Base-by-base conservation (phyloP, 2,329 filamentous ascomycete species). In the Penicillium sp. region DNA sequence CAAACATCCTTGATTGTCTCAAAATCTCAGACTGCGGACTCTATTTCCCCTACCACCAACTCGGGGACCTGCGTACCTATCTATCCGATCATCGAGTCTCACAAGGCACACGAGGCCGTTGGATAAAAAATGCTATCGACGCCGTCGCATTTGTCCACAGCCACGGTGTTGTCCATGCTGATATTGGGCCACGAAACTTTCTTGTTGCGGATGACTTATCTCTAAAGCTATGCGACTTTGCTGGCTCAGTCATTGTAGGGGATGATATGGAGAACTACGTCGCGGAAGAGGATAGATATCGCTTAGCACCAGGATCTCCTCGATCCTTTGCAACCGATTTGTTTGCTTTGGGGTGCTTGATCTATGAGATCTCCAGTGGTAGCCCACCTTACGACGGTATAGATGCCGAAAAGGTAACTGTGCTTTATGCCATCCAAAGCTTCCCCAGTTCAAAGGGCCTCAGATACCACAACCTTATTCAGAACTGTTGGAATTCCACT, bases 211-310 rank as follows among this genome's bases (percentile, higher is more conserved):
- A 64, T 11, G 56, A 62, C 36, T 50, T 60, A 22, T 55, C 55
- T 21, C 55, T 64, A 38, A 56, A 58, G 16, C 45, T 64, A 18
- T 62, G 62, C 41, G 62, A 64, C 48, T 64, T 64, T 38, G 54
- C 54, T 29, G 61, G 61, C 11, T 62, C 61, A 10, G 10, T 34
- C 10, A 34, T 34, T 13, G 10, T 34, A 4, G 32, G 32, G 10
- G 10, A 34, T 34, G 32, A 34, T 13, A 34, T 34, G 32, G 32
- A 34, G 32, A 13, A 3, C 32, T 34, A 3, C 10, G 32, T 34
- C 1, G 32, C 6, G 32, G 32, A 34, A 13, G 32, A 34, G 32
- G 10, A 13, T 13, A 9, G 32, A 34, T 34, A 34, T 5, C 4
- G 32, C 10, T 10, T 34, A 13, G 11, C 32, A 10, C 32, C 32